Conservation (phyloP, 2,329 filamentous ascomycete genomes). For the Fusarium aywerte region DNA sequence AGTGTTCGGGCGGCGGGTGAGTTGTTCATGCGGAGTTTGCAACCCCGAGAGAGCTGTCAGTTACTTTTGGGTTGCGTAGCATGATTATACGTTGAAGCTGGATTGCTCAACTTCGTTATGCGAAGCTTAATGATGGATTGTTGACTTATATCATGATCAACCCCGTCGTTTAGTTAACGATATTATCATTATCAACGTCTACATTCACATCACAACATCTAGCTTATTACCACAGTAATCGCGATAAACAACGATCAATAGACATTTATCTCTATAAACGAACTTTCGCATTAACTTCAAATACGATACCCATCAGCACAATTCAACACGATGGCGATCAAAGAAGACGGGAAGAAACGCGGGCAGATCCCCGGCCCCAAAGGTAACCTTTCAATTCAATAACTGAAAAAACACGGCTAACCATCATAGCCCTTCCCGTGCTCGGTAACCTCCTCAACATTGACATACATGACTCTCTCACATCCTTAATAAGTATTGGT, state of each 20-base stretch:
- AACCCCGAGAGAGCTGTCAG: neutral
- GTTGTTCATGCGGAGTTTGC: neutral
- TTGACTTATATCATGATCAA: neutral
- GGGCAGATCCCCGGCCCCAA: conserved; percentile 9
- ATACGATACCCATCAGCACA: neutral
- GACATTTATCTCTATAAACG: too few relatives aligned
- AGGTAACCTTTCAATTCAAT: neutral
- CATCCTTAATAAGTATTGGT: neutral
- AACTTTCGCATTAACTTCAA: too few relatives aligned
- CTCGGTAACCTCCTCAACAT: neutral
- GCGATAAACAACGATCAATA: neutral
- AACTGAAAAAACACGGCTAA: neutral
- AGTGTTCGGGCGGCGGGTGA: neutral
- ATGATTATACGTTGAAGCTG: too few relatives aligned
- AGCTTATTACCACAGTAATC: neutral
- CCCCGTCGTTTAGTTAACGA: neutral
- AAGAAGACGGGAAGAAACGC: neutral
- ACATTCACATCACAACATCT: neutral
- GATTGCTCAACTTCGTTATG: neutral
- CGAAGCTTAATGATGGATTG: neutral
- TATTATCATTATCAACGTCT: neutral
- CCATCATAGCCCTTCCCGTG: neutral
- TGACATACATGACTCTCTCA: neutral
- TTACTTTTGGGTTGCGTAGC: neutral
- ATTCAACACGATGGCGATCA: neutral